Percentiles rank a stretch among this genome's conserved stretches.
phyloP scores from a whole-genome alignment of 345 rosid genomes.

The Leavenworthia alabamica region DNA sequence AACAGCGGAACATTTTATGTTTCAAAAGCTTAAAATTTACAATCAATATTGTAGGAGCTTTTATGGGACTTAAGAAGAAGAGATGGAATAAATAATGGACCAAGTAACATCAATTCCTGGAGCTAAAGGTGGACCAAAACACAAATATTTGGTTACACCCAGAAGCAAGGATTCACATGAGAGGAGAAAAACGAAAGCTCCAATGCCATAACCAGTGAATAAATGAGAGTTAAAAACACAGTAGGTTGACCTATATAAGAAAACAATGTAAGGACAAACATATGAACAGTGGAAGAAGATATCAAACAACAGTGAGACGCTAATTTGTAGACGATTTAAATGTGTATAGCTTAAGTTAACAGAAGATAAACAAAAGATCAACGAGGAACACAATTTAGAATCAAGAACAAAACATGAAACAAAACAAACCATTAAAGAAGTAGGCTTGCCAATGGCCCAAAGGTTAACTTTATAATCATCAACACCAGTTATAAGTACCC shows the following conservation, averaged over 20 bases:
- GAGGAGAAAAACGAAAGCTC: conserved; percentile 85
- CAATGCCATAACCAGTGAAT: conserved; percentile 95
- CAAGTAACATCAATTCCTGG: conserved; percentile 87
- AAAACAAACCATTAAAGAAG: conserved; percentile 81
- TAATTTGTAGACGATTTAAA: too few relatives aligned
- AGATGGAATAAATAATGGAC: conserved; percentile 80
- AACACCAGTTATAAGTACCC: conserved; percentile 76
- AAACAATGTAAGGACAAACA: too few relatives aligned
- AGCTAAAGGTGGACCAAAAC: conserved; percentile 78
- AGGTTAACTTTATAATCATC: conserved; percentile 90
- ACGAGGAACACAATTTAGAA: background rate
- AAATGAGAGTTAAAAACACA: conserved; percentile 83
- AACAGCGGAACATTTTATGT: background rate
- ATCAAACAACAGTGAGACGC: too few relatives aligned
- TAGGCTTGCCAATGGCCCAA: conserved; percentile 87
- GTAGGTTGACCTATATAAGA: too few relatives aligned
- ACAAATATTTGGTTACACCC: conserved; percentile 94
- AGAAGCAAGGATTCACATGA: conserved; percentile 77
- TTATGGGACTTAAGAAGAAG: conserved; percentile 57
- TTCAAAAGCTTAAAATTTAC: background rate
- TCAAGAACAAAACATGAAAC: too few relatives aligned
- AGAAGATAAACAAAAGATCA: background rate
- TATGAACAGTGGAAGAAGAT: too few relatives aligned
- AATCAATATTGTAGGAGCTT: background rate
- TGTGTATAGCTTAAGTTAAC: background rate